These are phyloP conservation scores for Glycine soja DNA, from an alignment of 306 rosid species.

Conservation along the genomic window DNA sequence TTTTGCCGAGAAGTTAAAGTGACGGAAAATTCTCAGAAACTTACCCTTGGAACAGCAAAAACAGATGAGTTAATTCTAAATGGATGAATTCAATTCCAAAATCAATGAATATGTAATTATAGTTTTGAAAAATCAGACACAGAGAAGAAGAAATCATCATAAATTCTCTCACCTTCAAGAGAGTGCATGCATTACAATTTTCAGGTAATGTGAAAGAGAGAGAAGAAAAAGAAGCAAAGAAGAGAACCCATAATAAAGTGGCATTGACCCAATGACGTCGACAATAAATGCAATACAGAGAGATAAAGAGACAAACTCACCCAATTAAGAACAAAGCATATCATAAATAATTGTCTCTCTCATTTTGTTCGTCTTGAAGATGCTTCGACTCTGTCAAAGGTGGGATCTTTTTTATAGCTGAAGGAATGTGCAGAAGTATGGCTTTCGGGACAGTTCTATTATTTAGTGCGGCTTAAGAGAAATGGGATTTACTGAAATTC, in stretches of 20 bases:
- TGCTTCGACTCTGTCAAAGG: not conserved
- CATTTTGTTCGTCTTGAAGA: not conserved
- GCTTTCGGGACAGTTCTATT: too few species aligned
- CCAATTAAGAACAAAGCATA: too few species aligned
- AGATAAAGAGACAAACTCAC: not conserved
- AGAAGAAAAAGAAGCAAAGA: too few species aligned
- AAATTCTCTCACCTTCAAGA: not conserved
- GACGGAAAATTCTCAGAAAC: constrained; percentile 8
- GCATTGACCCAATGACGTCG: not conserved
- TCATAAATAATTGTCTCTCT: not conserved
- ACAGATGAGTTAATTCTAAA: not conserved
- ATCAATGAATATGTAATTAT: not conserved
- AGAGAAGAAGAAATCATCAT: not conserved
- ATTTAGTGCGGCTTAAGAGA: too few species aligned
- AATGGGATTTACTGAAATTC: too few species aligned
- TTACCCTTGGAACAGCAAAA: not conserved
- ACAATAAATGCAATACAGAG: not conserved
- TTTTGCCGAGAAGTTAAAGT: constrained; percentile 35
- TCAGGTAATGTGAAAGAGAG: too few species aligned
- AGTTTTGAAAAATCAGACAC: not conserved
- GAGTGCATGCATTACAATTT: not conserved
- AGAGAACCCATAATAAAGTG: not conserved
- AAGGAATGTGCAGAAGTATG: too few species aligned
- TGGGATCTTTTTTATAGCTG: too few species aligned
- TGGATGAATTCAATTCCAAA: not conserved